Evolutionary conservation across 345 rosid genomes (phyloP), one percentile per base, ranked within the genome.

Genomic region (Salix exigua): DNA sequence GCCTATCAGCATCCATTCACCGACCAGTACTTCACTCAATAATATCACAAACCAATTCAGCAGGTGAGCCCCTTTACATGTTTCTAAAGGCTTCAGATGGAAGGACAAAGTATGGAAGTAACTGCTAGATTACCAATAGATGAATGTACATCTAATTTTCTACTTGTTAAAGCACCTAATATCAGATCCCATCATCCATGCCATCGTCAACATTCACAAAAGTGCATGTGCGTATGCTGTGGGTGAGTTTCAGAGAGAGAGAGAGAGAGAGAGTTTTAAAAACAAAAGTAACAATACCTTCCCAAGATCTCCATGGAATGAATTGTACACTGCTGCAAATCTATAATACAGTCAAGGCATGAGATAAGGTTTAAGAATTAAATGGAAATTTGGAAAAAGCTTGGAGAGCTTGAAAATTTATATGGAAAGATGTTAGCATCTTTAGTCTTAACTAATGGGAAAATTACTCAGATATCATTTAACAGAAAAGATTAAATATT

Each of bases 241-340:
- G 31, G 23, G 19, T 19, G 37, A 17, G 28, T 6, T n/a, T 18
- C 62, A 21, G 46, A 14, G 63, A 40, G 16, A 33, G 26, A 71
- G n/a, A n/a, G n/a, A n/a, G n/a, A n/a, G 14, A 53, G 64, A 40
- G 50, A 71, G 25, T 26, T 23, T 70, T 53, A 30, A 63, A 68
- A 16, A 21, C 70, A 70, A 70, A 65, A 50, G 67, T 38, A 28
- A 69, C 53, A 66, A 37, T 86, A 91, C 98, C 97, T 91, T 89
- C 97, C 97, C 99, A 92, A 73, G 96, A 92, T 88, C 85, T 89
- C 97, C 97, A 95, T 25, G 99, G 97, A 71, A 95, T 84, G 76
- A 95, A 95, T 72, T 92, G 99, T 72, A 90, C 96, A 73, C 87
- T 85, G 85, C 96, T 92, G 75, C 97, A 95, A 69, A 92, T 91